Conservation (phyloP, 305 asterid species). For the Plantago rigida region DNA sequence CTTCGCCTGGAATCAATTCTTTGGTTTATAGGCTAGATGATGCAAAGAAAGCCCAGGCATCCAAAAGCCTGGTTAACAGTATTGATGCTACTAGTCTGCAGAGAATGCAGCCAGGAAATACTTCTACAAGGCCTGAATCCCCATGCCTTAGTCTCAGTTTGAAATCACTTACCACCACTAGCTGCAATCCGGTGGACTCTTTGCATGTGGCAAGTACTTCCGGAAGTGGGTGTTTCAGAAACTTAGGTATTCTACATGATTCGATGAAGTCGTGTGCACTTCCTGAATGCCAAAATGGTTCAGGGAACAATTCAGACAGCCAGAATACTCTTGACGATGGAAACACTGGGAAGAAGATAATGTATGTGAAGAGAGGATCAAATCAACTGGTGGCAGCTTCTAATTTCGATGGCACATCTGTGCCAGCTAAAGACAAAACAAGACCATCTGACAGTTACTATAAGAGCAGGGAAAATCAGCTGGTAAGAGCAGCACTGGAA, state of each 20-base stretch:
- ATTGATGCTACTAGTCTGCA: conserved; percentile 27
- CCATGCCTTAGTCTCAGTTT: conserved; percentile 25
- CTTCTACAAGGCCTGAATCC: conserved; percentile 37
- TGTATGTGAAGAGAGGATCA: conserved; percentile 61
- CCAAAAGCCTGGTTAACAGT: conserved; percentile 15
- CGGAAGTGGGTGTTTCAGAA: conserved; percentile 26
- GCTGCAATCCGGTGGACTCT: conserved; percentile 29
- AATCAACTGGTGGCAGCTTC: conserved; percentile 80
- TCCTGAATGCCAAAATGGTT: conserved; percentile 37
- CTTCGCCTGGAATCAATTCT: conserved; percentile 33
- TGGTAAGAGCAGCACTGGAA: conserved; percentile 55
- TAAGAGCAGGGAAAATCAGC: conserved; percentile 79
- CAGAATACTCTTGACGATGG: conserved; percentile 39
- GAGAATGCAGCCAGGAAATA: conserved; percentile 27
- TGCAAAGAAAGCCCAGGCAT: conserved; percentile 33
- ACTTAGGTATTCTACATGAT: conserved; percentile 33
- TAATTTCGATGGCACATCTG: conserved; percentile 31
- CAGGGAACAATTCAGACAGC: conserved; percentile 37
- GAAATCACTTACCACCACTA: conserved; percentile 30
- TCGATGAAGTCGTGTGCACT: conserved; percentile 28
- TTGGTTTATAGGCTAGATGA: conserved; percentile 30
- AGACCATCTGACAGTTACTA: conserved; percentile 59
- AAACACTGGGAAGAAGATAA: conserved; percentile 39
- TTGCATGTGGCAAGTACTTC: conserved; percentile 29
- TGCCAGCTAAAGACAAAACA: conserved; percentile 31